These are phyloP conservation scores for Lizanozyma gosingica DNA, from an alignment of 1,139 yeast genomes.

Conservation along the genomic window DNA sequence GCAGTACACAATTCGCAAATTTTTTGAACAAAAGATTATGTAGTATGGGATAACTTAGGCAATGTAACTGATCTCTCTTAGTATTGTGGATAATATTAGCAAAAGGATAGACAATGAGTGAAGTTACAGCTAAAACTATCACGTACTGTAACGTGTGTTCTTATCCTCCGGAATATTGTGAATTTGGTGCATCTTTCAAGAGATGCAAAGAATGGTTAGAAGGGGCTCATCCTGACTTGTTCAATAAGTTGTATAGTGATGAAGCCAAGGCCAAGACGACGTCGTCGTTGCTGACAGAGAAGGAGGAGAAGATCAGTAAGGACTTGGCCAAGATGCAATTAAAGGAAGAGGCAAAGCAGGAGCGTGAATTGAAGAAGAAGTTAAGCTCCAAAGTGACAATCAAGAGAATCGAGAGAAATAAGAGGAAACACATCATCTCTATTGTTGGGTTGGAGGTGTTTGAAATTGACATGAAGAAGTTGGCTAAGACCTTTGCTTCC, in stretches of 20 bases:
- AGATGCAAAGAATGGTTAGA: constrained; percentile 82
- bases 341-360: constrained; percentile 83
- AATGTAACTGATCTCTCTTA: too few species aligned
- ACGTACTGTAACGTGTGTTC: constrained; percentile 79
- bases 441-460: constrained; percentile 84
- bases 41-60: too few species aligned
- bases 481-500: constrained; percentile 86
- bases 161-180: constrained; percentile 91
- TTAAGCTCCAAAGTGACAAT: constrained; percentile 72
- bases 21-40: neutral
- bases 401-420: constrained; percentile 85
- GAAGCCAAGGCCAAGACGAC: constrained; percentile 45
- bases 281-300: constrained; percentile 56
- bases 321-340: constrained; percentile 81
- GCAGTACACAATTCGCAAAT: neutral
- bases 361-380: constrained; percentile 73
- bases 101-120: too few species aligned
- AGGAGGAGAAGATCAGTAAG: constrained; percentile 72
- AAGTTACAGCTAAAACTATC: constrained; percentile 35
- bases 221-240: constrained; percentile 49
- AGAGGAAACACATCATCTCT: constrained; percentile 80
- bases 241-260: constrained; percentile 49
- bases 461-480: constrained; percentile 81
- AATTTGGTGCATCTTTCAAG: constrained; percentile 74
- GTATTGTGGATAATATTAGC: too few species aligned